Base-by-base conservation (phyloP, 2,329 filamentous ascomycete species). In the Neofusicoccum sp. region DNA sequence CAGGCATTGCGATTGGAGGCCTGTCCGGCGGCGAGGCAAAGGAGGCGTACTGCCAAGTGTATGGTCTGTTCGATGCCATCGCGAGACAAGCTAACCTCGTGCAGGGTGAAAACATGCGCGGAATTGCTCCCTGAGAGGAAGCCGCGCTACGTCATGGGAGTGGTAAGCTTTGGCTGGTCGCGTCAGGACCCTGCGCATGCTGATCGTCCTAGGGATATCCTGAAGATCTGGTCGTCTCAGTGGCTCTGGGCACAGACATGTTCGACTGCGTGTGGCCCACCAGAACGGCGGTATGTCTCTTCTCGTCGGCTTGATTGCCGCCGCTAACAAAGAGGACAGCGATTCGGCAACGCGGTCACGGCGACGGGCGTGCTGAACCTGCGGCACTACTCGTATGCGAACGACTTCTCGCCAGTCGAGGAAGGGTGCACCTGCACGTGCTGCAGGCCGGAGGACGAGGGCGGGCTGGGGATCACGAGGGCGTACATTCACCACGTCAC, bases 181-280 rank as follows among this genome's bases (percentile, higher is more conserved):
- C 16, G 31, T 45, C 31, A 45, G 54, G 31, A 8, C 54, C n/a
- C n/a, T 45, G 54, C 54, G 29, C 7, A 6, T 45, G 54, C 54
- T 58, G 54, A 58, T 45, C 41, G n/a, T 9, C 29, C 39, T 45
- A 58, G 54, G 87, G n/a, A 28, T 99, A 97, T 76, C 95, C 95
- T 1, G 95, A 98, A 79, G 95, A 99, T 73, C 82, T 99, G 62
- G 86, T 99, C 1, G 93, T 99, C 43, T 96, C 92, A 60, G 89
- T 97, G 3, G 95, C 95, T 1, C 84, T 99, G 0, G 95, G 95
- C 3, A 95, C 95, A 54, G 95, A 99, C 78, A 99, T 99, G 95
- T 99, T 99, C 74, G 95, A 99, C 78, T 99, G 96, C 73, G 95
- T 99, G 6, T 99, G 95, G 95, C 96, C 95, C 1, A 98, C 95